Evolutionary conservation across 2,329 filamentous ascomycete species (phyloP), one percentile per base, ranked within the genome.

Genomic region (Pseudogymnoascus pannorum): DNA sequence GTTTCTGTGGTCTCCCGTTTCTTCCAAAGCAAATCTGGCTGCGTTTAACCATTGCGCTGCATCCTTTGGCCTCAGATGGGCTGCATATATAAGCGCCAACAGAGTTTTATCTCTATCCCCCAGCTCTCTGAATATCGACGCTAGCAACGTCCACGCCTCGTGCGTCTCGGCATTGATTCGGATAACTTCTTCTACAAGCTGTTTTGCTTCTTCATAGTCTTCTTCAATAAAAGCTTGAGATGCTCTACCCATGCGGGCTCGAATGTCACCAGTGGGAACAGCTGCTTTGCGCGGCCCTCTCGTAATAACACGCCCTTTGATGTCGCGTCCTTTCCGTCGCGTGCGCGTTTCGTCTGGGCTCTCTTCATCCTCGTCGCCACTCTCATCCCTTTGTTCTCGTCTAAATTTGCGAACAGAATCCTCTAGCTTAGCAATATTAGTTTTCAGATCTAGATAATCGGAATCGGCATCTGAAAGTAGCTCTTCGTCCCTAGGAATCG

Each of bases 261-360:
- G 90, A 72, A 92, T 89, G 66, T 91, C 86, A 40, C 81, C 84
- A 48, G 86, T 83, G 14, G 86, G 87, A 70, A 89, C 87, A 7
- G 83, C 85, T 22, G 84, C 81, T 70, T 86, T 84, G 26, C 75
- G 74, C 57, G 76, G 75, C 14, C 77, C 76, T 66, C 72, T 70
- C 33, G 67, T 61, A 24, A 42, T 57, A 14, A 57, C 62, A 33
- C 59, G 58, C 3, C 63, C 57, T 16, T 59, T 24, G n/a, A 60
- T 29, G 18, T 44, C 54, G 20, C 62, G 58, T 24, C 40, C 58
- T 14, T 35, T 54, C 7, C 65, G 62, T 60, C 20, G 36, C 35
- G 60, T 31, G 51, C 62, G 58, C 31, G 59, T 44, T 11, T 44
- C 59, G 51, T 57, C 40, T 18, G 51, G 51, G 58, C 59, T 61